A percentile compares a stretch with the other conserved stretches of the same genome.
Conservation (phyloP, 768 basidiomycete genomes). For the Ephemerocybe angulata region DNA sequence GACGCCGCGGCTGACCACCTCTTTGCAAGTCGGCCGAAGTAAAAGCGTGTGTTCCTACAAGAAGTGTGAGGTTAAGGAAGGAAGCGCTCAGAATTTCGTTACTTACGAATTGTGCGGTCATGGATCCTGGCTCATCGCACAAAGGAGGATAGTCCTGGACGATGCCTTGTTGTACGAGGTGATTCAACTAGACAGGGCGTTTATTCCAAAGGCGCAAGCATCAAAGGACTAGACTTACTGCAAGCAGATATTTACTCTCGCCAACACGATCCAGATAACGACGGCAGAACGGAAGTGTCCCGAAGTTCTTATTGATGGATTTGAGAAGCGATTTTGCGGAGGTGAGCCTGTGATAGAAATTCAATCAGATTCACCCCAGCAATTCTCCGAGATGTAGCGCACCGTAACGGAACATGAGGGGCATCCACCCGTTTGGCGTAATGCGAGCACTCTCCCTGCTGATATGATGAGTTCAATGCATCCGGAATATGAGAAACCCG, state of each 20-base stretch:
- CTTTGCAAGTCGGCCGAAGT: constrained; percentile 79
- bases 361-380: constrained; percentile 4
- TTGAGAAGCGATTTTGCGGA: constrained; percentile 84
- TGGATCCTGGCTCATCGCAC: constrained; percentile 76
- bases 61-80: neutral
- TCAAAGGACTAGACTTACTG: constrained; percentile 45
- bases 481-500: neutral
- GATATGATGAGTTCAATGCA: constrained; percentile 1
- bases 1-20: constrained; percentile 79
- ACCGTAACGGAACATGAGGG: constrained; percentile 74
- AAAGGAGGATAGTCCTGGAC: constrained; percentile 93
- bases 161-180: constrained; percentile 83
- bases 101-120: constrained; percentile 92
- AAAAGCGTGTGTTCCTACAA: constrained; percentile 80
- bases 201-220: neutral
- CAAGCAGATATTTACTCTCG: constrained; percentile 90
- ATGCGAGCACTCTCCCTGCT: constrained; percentile 90
- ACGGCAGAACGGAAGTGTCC: constrained; percentile 92
- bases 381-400: constrained; percentile 17
- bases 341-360: constrained; percentile 59
- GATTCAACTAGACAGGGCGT: constrained; percentile 61
- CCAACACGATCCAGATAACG: constrained; percentile 91
- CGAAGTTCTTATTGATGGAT: constrained; percentile 89
- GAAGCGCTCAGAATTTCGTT: constrained; percentile 3
- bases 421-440: constrained; percentile 76